These are phyloP conservation scores for Tolypocladium guangdongense DNA, from an alignment of 2,329 filamentous ascomycete genomes.

Conservation along the genomic window DNA sequence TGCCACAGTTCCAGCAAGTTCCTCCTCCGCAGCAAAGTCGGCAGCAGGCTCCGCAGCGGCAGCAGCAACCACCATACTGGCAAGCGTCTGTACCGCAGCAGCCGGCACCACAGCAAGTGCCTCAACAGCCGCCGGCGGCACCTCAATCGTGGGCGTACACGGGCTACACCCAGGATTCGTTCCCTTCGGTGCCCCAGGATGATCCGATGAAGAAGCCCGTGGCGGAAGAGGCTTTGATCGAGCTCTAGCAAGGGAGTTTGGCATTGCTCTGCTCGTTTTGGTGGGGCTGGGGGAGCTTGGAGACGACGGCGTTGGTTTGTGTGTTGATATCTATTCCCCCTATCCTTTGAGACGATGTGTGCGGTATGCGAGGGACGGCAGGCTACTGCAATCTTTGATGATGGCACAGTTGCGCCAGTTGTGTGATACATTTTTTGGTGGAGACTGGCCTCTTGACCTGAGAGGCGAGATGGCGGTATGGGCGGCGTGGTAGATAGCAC, in stretches of 20 bases:
- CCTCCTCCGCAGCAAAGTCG: conserved; percentile 17
- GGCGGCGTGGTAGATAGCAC: neutral
- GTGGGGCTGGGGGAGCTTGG: neutral
- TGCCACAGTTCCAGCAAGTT: neutral
- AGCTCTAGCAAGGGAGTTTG: conserved; percentile 38
- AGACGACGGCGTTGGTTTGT: neutral
- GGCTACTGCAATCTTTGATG: neutral
- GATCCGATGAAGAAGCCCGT: conserved; percentile 33
- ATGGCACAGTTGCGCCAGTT: neutral
- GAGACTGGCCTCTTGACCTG: neutral
- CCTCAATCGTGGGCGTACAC: conserved; percentile 33
- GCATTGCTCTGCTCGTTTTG: neutral
- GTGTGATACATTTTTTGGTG: neutral
- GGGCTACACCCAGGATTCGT: conserved; percentile 47
- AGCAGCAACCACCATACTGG: conserved; percentile 24
- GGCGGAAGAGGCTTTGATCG: conserved; percentile 71
- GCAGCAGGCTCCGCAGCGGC: conserved; percentile 17
- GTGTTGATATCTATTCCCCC: neutral
- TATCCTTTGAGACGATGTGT: neutral
- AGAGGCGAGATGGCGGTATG: neutral
- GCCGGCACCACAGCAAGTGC: conserved; percentile 11
- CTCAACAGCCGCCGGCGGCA: conserved; percentile 19
- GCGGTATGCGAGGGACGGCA: neutral
- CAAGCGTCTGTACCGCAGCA: conserved; percentile 21
- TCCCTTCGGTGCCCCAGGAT: conserved; percentile 48